Base-by-base conservation (phyloP, 2,329 filamentous ascomycete genomes). In the Microdochium paspali region DNA sequence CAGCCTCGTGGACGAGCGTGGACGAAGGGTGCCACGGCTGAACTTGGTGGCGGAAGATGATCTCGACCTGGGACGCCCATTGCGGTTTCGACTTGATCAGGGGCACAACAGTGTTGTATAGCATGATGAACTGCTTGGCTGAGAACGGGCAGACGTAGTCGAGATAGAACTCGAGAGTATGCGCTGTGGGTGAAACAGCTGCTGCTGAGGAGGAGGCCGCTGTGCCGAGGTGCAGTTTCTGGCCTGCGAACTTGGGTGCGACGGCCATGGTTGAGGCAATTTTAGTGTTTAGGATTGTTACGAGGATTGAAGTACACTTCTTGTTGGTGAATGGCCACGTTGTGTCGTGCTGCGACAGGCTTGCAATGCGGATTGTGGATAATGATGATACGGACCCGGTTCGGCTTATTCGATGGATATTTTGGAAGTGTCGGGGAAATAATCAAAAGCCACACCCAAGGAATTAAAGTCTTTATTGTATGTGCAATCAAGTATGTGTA, bases 21-120 rank as follows among this genome's bases (percentile, higher is more conserved):
- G 82, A 90, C 20, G 85, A 89, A 2, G 91, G 91, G 68, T 97
- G 90, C 91, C 91, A 95, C 13, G 90, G 89, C 70, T 95, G 90
- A 59, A 96, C 80, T 64, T 95, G 90, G 64, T 91, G 90, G 45
- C 90, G 85, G 73, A 96, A 87, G 59, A 97, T 79, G 56, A 95
- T 73, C 57, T 86, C 76, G 2, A 95, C 69, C 51, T 74, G 75
- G 50, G 71, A 55, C 13, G 71, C 63, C 63, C 71, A 73, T 23
- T 69, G 57, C 53, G 85, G 82, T 57, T 82, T 81, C 45, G 72
- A 57, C 51, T 75, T 72, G 56, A 95, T 73, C 44, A 79, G 64
- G 1, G 87, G 84, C 50, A 79, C 71, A 49, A 95, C 78, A 25
- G 72, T 67, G 49, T 66, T 70, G 66, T 84, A 83, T 56, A 96